Conservation (phyloP, 2,329 filamentous ascomycete species). For the Phyllosticta ampelicida region DNA sequence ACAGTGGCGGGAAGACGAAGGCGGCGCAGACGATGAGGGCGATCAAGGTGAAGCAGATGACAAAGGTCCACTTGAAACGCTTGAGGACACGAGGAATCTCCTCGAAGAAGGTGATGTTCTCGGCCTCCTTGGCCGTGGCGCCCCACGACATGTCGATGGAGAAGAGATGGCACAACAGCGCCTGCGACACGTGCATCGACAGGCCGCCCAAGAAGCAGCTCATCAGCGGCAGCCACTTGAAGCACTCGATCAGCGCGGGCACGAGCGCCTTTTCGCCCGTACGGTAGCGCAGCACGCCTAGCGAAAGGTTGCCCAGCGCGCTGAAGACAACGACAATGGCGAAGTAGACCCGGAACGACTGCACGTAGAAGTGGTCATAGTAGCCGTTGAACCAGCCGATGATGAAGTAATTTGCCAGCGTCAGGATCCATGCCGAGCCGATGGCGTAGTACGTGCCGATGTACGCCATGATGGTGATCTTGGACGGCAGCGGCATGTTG, state of each 20-base stretch:
- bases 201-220: slow-evolving; percentile 32
- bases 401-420: slow-evolving; percentile 62
- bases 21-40: slow-evolving; percentile 41
- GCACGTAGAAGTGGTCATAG: slow-evolving; percentile 65
- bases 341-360: slow-evolving; percentile 71
- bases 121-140: slow-evolving; percentile 49
- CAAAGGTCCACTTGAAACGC: slow-evolving; percentile 46
- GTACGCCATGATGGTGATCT: slow-evolving; percentile 66
- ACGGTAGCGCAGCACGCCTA: slow-evolving; percentile 64
- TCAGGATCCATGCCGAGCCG: slow-evolving; percentile 64
- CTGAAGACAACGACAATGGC: slow-evolving; percentile 71
- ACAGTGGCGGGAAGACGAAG: slow-evolving; percentile 39
- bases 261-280: slow-evolving; percentile 53
- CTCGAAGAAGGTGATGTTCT: slow-evolving; percentile 46
- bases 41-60: slow-evolving; percentile 38
- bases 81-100: slow-evolving; percentile 46
- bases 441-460: slow-evolving; percentile 75
- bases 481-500: slow-evolving; percentile 63
- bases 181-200: slow-evolving; percentile 30
- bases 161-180: slow-evolving; percentile 30
- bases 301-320: slow-evolving; percentile 59
- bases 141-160: slow-evolving; percentile 38
- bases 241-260: slow-evolving; percentile 38
- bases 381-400: slow-evolving; percentile 68
- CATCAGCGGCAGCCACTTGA: slow-evolving; percentile 55